Base-by-base conservation (phyloP, 768 basidiomycete genomes). In the Lepiota subincarnata region DNA sequence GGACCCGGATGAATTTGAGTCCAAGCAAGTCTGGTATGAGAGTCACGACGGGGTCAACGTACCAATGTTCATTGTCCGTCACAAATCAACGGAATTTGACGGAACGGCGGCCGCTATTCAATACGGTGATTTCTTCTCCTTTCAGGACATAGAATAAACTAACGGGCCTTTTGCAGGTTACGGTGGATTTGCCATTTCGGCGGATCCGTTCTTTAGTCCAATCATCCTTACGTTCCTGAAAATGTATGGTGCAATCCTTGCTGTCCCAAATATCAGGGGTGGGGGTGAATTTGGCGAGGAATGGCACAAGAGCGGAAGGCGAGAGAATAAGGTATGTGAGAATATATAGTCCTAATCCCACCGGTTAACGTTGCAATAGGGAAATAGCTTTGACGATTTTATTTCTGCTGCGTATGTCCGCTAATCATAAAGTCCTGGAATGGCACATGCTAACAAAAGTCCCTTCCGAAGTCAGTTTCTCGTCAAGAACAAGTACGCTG, bases 31-130 rank as follows among this genome's bases (percentile, higher is more conserved):
- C 16, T 92, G 89, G 84, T 91, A 85, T 59, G 66, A 73, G 16
- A 82, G 81, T 66, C 86, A 85, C 65, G 90, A 91, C 61, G 87
- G 87, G 1, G 89, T 87, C 6, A 78, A 74, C 46, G 73, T 92
- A 28, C 90, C 89, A 1, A 90, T 92, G 89, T 92, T 90, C 62
- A 76, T 92, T 56, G 85, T 90, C n/a, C 77, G 81, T 44, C 87
- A 86, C 63, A 84, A 84, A 66, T 75, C 73, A 35, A 87, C 84
- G 3, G 68, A 75, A 57, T 73, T 80, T 31, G 84, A 91, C 55
- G 88, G 89, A 16, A 84, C 82, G 0, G 87, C 88, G 0, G 80
- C 89, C 6, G 84, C 79, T 0, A 71, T 90, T 22, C 87, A 89
- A 65, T 91, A 89, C 53, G 89, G 87, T 83, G 51, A 57, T 7